Evolutionary conservation across 202 grass and related monocot species (phyloP), one percentile per base, ranked within the genome.

Genomic region (Elaeis oleifera): DNA sequence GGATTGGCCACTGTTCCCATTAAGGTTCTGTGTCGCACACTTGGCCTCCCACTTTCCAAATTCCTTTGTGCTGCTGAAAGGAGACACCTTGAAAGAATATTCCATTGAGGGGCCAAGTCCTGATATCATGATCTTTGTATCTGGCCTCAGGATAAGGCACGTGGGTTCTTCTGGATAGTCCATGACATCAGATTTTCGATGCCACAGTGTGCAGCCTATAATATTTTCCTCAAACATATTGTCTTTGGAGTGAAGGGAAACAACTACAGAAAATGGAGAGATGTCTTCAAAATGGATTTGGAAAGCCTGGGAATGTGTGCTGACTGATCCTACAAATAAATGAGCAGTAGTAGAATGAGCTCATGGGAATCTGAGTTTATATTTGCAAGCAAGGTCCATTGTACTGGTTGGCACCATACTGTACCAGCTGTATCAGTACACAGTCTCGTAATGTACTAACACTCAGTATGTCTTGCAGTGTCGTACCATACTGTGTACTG

Each of bases 151-250:
- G 52, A 87, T 74, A 18, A 84, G 71, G 62, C 78, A 90, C 26
- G 81, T 79, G 17, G 83, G 81, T 74, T 95, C 80, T 66, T 76
- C 65, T 51, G 79, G 67, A 69, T 85, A 95, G 69, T 77, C 54
- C 3, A 32, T 23, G 54, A 69, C 68, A 50, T 83, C 64, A 16
- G 64, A 78, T 73, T 69, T 85, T 62, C 81, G 79, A 56, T 86
- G 82, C 85, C 79, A 89, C 71, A 95, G 68, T 75, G 72, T 85
- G 79, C 74, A 86, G 53, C 85, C 85, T 73, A 86, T 76, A 71
- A 86, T 81, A 36, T 77, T 71, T 49, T 78, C 79, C 70, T 80
- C 78, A 55, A 71, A 31, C n/a, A 89, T 81, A 55, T 55, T 56
- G 55, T 83, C 82, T 50, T 62, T 54, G 64, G 79, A 73, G 3